Evolutionary conservation across 306 rosid genomes (phyloP), one percentile per base, ranked within the genome.

Genomic region (Calophaca sinica): DNA sequence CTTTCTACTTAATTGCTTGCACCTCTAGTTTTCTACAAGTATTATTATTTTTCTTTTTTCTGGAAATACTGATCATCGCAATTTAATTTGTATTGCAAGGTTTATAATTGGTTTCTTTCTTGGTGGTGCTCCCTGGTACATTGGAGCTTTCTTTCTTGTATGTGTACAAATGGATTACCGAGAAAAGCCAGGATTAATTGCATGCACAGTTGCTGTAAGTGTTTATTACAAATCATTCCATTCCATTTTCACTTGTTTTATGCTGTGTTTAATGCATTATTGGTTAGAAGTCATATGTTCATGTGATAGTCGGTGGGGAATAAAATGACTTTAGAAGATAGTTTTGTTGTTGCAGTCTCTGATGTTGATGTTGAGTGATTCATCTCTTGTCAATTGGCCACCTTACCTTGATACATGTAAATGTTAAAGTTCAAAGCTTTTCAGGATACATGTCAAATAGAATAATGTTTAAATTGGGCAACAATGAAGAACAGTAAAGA

Each of bases 131-230:
- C 98, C 96, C 15, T 93, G 96, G 96, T 90, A 90, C 48, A 13
- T 86, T 62, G 96, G 96, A 87, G 6, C 90, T 62, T 75, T 93
- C 60, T 51, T 93, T 38, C 68, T 90, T 6, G 87, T 89, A 46
- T 93, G 84, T 68, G 82, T 81, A 10, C 89, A 38, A 2, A 89
- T 90, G 83, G 98, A 93, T 81, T 69, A 81, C 77, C 73, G 96
- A 62, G 98, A 93, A 75, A 93, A 93, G 74, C 87, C 96, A 68
- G 98, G 98, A 76, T 84, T 86, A 62, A 86, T 89, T 68, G 98
- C 98, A 1, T 93, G 98, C 82, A 48, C 79, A 5, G 35, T 93
- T 55, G 96, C 89, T 55, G 98, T 93, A 90, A 89, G 98, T 93
- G 55, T 68, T 58, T 62, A 4, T 45, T 5, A 20, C 35, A 26